Percentiles rank a stretch among this genome's conserved stretches.
Evolutionary conservation across 352 stramenopile species (phyloP).

Genomic region (Globisporangium viniferum): DNA sequence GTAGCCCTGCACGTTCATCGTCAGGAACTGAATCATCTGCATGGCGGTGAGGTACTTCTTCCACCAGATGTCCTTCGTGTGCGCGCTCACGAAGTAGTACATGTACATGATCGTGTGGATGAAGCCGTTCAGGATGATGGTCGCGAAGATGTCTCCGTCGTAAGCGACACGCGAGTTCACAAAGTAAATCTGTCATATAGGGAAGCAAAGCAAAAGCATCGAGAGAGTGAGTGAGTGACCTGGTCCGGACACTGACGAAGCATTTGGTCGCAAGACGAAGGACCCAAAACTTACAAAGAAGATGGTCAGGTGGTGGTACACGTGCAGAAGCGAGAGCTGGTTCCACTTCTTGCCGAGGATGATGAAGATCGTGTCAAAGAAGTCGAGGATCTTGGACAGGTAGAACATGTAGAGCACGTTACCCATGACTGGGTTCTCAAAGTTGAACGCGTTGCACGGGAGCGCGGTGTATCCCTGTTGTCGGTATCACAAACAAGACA

Average conservation of each 20-base stretch:
- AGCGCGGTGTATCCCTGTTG: slow-evolving; percentile 78
- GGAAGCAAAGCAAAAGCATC: not conserved
- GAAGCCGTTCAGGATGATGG: slow-evolving; percentile 96
- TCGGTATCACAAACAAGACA: not conserved
- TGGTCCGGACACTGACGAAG: not conserved
- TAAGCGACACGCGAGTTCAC: slow-evolving; percentile 94
- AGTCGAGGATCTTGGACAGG: slow-evolving; percentile 95
- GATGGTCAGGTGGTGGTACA: slow-evolving; percentile 98
- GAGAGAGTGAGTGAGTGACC: not conserved
- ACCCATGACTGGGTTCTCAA: slow-evolving; percentile 88
- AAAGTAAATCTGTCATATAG: slow-evolving; percentile 89
- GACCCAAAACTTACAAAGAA: slow-evolving; percentile 65
- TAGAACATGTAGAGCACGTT: slow-evolving; percentile 99
- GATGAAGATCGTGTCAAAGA: slow-evolving; percentile 97
- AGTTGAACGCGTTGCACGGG: slow-evolving; percentile 92
- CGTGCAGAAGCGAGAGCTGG: slow-evolving; percentile 96
- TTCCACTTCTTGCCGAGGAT: slow-evolving; percentile 97
- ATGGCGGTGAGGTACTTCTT: slow-evolving; percentile 95
- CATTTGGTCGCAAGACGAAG: not conserved
- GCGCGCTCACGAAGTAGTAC: slow-evolving; percentile 98
- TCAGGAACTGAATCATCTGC: slow-evolving; percentile 95
- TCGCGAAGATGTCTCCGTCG: slow-evolving; percentile 96
- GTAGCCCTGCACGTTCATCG: slow-evolving; percentile 78
- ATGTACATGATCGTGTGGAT: slow-evolving; percentile 99
- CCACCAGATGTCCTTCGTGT: slow-evolving; percentile 98